A percentile compares a stretch with the other conserved stretches of the same genome.
Conservation (phyloP, 257 asterid genomes). For the Salvia miltiorrhiza region DNA sequence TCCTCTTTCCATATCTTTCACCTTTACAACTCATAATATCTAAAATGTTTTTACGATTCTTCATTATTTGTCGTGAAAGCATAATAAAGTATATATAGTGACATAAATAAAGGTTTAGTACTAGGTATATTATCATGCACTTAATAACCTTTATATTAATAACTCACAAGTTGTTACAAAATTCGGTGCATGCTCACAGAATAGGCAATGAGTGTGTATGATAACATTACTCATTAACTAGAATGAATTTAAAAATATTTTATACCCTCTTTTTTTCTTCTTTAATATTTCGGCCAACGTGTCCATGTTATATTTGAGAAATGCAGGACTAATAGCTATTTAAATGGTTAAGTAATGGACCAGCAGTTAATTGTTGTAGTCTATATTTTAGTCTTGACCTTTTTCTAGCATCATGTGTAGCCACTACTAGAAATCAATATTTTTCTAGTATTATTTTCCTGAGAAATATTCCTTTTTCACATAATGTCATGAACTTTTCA, state of each 20-base stretch:
- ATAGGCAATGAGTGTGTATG: too few species aligned
- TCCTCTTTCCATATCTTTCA: not conserved
- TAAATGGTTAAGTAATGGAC: not conserved
- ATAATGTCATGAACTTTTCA: not conserved
- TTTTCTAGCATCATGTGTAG: not conserved
- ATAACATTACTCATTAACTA: too few species aligned
- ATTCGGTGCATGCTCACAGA: too few species aligned
- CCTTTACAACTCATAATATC: not conserved
- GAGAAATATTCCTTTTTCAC: not conserved
- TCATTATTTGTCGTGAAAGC: not conserved
- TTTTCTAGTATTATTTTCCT: not conserved
- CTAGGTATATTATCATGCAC: too few species aligned
- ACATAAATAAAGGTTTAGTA: too few species aligned
- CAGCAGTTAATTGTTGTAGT: not conserved
- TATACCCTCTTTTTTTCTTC: too few species aligned
- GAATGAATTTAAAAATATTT: too few species aligned
- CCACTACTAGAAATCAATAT: not conserved
- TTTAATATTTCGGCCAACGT: not conserved
- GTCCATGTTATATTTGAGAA: not conserved
- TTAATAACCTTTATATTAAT: too few species aligned
- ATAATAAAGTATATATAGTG: not conserved
- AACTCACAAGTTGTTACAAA: too few species aligned
- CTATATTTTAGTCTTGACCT: not conserved
- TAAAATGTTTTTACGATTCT: not conserved
- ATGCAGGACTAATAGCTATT: not conserved